phyloP scores from a whole-genome alignment of 140 eudicot genomes.

The Anethum foeniculum region DNA sequence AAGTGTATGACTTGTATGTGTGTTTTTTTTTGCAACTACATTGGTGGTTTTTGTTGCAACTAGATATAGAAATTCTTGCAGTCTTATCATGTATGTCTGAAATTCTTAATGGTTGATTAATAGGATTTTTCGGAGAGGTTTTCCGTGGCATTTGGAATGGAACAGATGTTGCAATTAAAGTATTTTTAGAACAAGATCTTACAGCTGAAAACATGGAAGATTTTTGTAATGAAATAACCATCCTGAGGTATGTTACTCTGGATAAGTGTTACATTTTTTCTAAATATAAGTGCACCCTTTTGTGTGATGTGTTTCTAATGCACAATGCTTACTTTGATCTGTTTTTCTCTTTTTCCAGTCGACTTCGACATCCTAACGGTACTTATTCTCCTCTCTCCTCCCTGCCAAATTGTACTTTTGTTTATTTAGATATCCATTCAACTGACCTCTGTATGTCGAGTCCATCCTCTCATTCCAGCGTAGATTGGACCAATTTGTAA shows the following conservation, averaged over 20 bases:
- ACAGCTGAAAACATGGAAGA: slow-evolving; percentile 98
- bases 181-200: slow-evolving; percentile 91
- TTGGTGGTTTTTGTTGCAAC: not conserved
- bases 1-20: not conserved
- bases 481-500: not conserved
- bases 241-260: slow-evolving; percentile 52
- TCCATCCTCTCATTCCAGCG: not conserved
- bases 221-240: slow-evolving; percentile 94
- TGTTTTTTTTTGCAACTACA: not conserved
- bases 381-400: slow-evolving; percentile 15
- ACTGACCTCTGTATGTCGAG: not conserved
- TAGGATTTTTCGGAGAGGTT: slow-evolving; percentile 97
- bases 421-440: not conserved
- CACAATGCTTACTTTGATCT: slow-evolving; percentile 9
- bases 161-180: slow-evolving; percentile 94
- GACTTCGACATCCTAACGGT: slow-evolving; percentile 99
- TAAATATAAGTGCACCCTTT: not conserved
- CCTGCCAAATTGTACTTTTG: not conserved
- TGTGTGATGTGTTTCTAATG: slow-evolving; percentile 24
- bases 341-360: slow-evolving; percentile 45
- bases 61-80: not conserved
- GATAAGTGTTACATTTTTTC: not conserved
- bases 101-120: not conserved
- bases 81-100: not conserved
- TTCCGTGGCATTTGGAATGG: slow-evolving; percentile 98